These are phyloP conservation scores for Juncus effusus DNA, from an alignment of 176 grass and related monocot genomes.

Conservation along the genomic window DNA sequence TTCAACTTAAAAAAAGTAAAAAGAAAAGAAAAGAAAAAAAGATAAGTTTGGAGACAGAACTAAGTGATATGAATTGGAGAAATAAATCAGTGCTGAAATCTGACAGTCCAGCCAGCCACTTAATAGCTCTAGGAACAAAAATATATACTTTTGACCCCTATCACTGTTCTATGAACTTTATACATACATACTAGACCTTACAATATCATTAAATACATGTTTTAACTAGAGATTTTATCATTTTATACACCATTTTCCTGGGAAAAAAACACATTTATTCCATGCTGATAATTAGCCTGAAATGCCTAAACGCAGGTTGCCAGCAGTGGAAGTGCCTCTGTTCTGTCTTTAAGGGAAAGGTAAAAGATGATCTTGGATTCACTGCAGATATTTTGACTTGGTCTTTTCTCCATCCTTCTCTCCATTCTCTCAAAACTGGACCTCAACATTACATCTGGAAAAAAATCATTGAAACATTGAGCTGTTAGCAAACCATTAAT, in stretches of 20 bases:
- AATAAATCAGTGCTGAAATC: too few relatives aligned
- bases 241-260: constrained; percentile 4
- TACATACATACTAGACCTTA: constrained; percentile 23
- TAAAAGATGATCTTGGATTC: constrained; percentile 20
- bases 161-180: neutral
- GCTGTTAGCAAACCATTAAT: neutral
- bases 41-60: too few relatives aligned
- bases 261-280: constrained; percentile 31
- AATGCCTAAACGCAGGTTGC: constrained; percentile 24
- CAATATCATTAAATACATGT: constrained; percentile 26
- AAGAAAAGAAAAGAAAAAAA: too few relatives aligned
- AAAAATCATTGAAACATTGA: neutral
- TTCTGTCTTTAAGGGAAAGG: constrained; percentile 26
- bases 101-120: too few relatives aligned
- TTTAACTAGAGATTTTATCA: constrained; percentile 25
- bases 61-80: too few relatives aligned
- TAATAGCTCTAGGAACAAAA: too few relatives aligned
- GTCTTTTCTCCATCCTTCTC: constrained; percentile 7
- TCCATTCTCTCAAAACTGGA: neutral
- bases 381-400: constrained; percentile 33
- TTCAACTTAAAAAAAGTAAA: too few relatives aligned
- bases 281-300: constrained; percentile 22
- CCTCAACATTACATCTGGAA: neutral
- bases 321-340: constrained; percentile 29
- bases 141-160: too few relatives aligned